A percentile compares a stretch with the other conserved stretches of the same genome.
Conservation (phyloP, 208 protist species). For the Zelonia costaricensis region DNA sequence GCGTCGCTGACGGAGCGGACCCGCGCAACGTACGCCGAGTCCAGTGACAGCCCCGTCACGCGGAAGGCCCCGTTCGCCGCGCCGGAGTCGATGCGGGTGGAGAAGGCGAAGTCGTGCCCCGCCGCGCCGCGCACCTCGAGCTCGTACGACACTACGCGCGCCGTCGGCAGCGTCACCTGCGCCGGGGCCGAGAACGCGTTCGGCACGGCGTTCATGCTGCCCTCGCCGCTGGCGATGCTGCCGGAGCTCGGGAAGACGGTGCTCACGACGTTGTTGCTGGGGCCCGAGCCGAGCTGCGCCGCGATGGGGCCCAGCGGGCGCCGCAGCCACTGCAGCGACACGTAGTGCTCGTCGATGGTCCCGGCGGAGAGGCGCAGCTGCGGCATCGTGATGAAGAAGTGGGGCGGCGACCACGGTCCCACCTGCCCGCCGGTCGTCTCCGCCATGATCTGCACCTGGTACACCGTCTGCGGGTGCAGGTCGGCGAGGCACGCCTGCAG, state of each 20-base stretch:
- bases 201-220: not conserved
- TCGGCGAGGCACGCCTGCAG: constrained; percentile 12
- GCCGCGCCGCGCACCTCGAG: constrained; percentile 45
- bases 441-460: constrained; percentile 79
- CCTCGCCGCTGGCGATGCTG: not conserved
- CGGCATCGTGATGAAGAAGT: constrained; percentile 72
- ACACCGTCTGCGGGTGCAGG: constrained; percentile 44
- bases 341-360: constrained; percentile 75
- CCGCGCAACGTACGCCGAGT: constrained; percentile 60
- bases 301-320: constrained; percentile 17
- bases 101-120: constrained; percentile 30
- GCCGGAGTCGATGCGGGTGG: constrained; percentile 23
- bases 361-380: constrained; percentile 48
- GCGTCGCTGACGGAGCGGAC: constrained; percentile 68
- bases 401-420: constrained; percentile 74
- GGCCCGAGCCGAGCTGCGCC: constrained; percentile 6
- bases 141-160: constrained; percentile 53
- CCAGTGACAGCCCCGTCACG: constrained; percentile 51
- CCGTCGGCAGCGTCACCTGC: constrained; percentile 32
- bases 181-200: not conserved
- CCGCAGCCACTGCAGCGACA: constrained; percentile 67
- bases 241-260: not conserved
- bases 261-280: not conserved
- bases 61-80: constrained; percentile 24
- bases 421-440: constrained; percentile 78